A percentile compares a stretch with the other conserved stretches of the same genome.
phyloP scores from a whole-genome alignment of 163 green algal species.

The Chloromonas sp. region DNA sequence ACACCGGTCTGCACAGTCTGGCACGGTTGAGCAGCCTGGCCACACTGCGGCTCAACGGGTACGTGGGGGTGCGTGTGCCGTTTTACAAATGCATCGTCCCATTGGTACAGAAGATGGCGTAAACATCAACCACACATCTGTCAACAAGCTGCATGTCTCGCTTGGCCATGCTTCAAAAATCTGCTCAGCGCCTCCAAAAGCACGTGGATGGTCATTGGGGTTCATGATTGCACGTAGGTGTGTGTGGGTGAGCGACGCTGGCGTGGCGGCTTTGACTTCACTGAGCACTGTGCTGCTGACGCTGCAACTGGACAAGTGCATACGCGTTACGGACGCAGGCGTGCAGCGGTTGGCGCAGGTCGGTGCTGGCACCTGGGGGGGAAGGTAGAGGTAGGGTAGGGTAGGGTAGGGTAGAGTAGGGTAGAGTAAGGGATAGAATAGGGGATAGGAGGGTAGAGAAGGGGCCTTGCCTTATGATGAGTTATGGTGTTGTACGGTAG shows the following conservation, averaged over 20 bases:
- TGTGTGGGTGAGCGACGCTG: conserved; percentile 13
- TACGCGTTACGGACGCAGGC: conserved; percentile 36
- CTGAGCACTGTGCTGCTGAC: conserved; percentile 25
- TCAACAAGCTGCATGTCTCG: no score
- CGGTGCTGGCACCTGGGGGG: background rate
- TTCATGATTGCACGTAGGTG: no score
- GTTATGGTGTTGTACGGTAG: background rate
- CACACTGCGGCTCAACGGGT: conserved; percentile 37
- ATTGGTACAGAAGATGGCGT: no score
- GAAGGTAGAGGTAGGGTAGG: background rate
- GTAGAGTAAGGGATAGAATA: background rate
- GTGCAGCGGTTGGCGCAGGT: conserved; percentile 22
- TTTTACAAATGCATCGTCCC: no score
- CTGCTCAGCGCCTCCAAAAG: no score
- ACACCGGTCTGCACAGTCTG: conserved; percentile 25
- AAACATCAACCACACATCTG: no score
- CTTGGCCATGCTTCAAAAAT: no score
- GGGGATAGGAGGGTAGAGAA: background rate
- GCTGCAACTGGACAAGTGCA: conserved; percentile 46
- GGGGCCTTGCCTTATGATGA: background rate
- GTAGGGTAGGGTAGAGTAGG: background rate
- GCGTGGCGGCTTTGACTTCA: conserved; percentile 9
- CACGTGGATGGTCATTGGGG: no score
- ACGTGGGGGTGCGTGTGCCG: conserved; percentile 11
- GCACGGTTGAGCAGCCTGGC: conserved; percentile 27